Conservation (phyloP, 2,329 filamentous ascomycete genomes). For the Aspergillus sp. region DNA sequence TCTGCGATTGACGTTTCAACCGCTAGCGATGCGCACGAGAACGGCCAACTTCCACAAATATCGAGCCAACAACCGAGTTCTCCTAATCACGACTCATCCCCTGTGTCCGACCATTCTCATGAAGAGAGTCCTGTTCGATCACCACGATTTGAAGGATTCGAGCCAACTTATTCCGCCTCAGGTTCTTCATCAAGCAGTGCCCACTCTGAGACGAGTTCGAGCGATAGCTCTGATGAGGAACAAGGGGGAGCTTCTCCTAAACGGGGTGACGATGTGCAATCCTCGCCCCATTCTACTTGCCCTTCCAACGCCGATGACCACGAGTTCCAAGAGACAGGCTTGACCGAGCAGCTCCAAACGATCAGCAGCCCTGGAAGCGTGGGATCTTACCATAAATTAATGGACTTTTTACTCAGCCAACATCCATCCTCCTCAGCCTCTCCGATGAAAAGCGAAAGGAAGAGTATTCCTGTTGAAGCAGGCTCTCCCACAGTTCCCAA, state of each 20-base stretch:
- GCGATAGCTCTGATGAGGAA: slow-evolving; percentile 1
- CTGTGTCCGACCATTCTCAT: too few relatives aligned
- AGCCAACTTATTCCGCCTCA: not conserved
- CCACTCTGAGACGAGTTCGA: not conserved
- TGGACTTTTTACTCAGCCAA: slow-evolving; percentile 7
- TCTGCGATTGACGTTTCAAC: slow-evolving; percentile 1
- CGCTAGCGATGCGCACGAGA: not conserved
- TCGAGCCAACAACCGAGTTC: not conserved
- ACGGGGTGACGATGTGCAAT: not conserved
- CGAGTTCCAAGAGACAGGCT: not conserved
- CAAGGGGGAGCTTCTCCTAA: not conserved
- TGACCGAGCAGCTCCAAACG: slow-evolving; percentile 14
- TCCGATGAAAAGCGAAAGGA: slow-evolving; percentile 4
- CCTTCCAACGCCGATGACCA: slow-evolving; percentile 9
- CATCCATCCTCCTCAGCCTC: not conserved
- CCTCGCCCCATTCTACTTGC: slow-evolving; percentile 6
- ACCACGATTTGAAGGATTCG: slow-evolving; percentile 23
- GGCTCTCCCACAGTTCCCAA: slow-evolving; percentile 25
- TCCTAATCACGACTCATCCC: not conserved
- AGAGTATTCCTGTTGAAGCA: slow-evolving; percentile 1
- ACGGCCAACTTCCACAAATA: not conserved
- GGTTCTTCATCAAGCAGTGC: not conserved
- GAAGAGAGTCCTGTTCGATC: slow-evolving; percentile 5
- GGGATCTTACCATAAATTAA: slow-evolving; percentile 11
- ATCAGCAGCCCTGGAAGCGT: slow-evolving; percentile 15